phyloP scores from a whole-genome alignment of 2,329 filamentous ascomycete species.

The Neurospora sp. region DNA sequence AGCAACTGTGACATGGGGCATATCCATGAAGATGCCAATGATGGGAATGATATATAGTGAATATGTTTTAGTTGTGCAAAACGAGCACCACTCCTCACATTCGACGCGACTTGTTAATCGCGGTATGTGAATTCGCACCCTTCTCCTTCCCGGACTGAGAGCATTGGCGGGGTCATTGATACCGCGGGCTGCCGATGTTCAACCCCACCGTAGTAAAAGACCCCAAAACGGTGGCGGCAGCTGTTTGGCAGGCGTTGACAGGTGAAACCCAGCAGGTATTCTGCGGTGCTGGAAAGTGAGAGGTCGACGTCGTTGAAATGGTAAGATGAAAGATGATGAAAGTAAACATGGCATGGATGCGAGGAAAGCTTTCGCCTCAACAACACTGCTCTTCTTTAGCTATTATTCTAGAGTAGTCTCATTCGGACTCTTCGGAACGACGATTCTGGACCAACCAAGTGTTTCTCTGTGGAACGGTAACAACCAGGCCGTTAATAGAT shows the following conservation, averaged over 20 bases:
- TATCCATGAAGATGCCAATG: constrained; percentile 11
- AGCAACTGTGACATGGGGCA: constrained; percentile 9
- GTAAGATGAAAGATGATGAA: background rate
- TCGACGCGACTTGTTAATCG: background rate
- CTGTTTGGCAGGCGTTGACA: background rate
- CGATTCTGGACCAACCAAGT: background rate
- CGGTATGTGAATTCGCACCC: background rate
- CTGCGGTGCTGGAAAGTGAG: background rate
- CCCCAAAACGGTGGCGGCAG: background rate
- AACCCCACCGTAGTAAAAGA: background rate
- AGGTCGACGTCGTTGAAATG: background rate
- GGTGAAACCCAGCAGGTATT: background rate
- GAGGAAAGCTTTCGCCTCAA: background rate
- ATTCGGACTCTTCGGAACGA: background rate
- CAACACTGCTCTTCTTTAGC: background rate
- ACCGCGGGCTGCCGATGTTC: background rate
- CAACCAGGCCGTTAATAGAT: background rate
- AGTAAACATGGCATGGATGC: background rate
- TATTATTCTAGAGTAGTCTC: background rate
- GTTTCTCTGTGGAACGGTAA: background rate
- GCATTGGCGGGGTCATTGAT: background rate
- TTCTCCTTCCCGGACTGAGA: background rate
- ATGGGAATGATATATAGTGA: background rate
- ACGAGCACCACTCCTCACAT: background rate
- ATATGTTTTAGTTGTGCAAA: background rate